Conservation (phyloP, 768 basidiomycete genomes). For the Lenzites betulinus region DNA sequence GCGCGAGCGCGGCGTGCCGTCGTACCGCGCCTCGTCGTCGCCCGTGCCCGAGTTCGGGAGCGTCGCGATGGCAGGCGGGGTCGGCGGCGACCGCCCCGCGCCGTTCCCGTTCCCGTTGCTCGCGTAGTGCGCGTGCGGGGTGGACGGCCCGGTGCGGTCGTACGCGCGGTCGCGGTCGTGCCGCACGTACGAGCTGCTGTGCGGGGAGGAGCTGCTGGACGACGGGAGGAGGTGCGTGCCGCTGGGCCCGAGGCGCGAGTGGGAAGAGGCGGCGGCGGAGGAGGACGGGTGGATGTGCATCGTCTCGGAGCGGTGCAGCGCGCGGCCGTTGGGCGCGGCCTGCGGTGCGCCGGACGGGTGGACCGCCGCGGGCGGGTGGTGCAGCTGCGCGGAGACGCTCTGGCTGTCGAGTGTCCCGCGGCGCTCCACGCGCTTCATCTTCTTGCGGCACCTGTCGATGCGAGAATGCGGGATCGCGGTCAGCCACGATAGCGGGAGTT, state of each 20-base stretch:
- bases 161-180: slow-evolving; percentile 24
- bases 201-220: slow-evolving; percentile 8
- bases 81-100: slow-evolving; percentile 18
- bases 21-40: slow-evolving; percentile 27
- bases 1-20: slow-evolving; percentile 3
- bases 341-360: slow-evolving; percentile 27
- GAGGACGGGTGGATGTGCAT: slow-evolving; percentile 31
- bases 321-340: slow-evolving; percentile 15
- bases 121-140: slow-evolving; percentile 17
- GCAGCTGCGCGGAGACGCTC: slow-evolving; percentile 24
- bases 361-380: slow-evolving; percentile 28
- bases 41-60: slow-evolving; percentile 25
- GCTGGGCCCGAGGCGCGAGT: slow-evolving; percentile 22
- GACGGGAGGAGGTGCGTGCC: slow-evolving; percentile 27
- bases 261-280: slow-evolving; percentile 3
- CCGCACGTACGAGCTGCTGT: slow-evolving; percentile 9
- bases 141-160: slow-evolving; percentile 4
- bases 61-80: slow-evolving; percentile 30
- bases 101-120: not conserved
- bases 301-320: slow-evolving; percentile 30
- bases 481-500: not conserved
- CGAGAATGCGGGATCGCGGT: not conserved
- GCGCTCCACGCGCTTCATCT: slow-evolving; percentile 83
- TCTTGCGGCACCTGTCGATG: slow-evolving; percentile 66
- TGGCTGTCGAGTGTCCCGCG: slow-evolving; percentile 60